Percentiles rank a stretch among this genome's conserved stretches.
These are phyloP conservation scores for Tulasnella sp. DNA, from an alignment of 768 basidiomycete genomes.

Conservation along the genomic window DNA sequence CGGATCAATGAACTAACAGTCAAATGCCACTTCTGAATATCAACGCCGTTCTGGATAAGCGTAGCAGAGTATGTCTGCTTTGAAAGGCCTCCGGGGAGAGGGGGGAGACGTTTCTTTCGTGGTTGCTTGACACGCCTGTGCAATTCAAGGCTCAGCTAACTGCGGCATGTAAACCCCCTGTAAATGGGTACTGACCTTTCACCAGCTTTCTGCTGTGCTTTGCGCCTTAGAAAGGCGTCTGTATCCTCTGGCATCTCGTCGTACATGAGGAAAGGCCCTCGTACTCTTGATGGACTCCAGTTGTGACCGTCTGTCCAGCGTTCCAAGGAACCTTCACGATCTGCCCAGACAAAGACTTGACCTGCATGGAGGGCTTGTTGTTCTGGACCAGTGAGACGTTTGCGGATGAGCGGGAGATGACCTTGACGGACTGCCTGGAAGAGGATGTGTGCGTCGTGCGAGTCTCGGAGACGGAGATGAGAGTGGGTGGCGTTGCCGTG, in stretches of 20 bases:
- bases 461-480: slow-evolving; percentile 19
- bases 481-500: slow-evolving; percentile 20
- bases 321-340: slow-evolving; percentile 17
- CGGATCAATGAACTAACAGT: not conserved
- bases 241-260: slow-evolving; percentile 19
- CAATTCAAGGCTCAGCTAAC: not conserved
- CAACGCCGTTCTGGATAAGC: slow-evolving; percentile 14
- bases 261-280: slow-evolving; percentile 20
- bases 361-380: slow-evolving; percentile 19
- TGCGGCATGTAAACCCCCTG: not conserved
- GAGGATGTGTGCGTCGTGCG: slow-evolving; percentile 22
- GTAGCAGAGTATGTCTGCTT: slow-evolving; percentile 20
- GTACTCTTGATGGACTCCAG: slow-evolving; percentile 13
- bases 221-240: slow-evolving; percentile 14
- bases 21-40: slow-evolving; percentile 19
- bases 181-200: slow-evolving; percentile 10
- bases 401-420: slow-evolving; percentile 23
- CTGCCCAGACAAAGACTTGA: slow-evolving; percentile 19
- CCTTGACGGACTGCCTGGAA: slow-evolving; percentile 24
- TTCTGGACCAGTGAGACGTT: slow-evolving; percentile 20
- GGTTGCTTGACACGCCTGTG: slow-evolving; percentile 18
- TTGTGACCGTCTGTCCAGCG: slow-evolving; percentile 18
- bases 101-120: slow-evolving; percentile 19
- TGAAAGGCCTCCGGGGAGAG: slow-evolving; percentile 19
- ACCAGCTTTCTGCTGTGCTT: slow-evolving; percentile 6